Percentiles rank a stretch among this genome's conserved stretches.
Evolutionary conservation across 345 rosid genomes (phyloP).

Genomic region (Populus tremula): DNA sequence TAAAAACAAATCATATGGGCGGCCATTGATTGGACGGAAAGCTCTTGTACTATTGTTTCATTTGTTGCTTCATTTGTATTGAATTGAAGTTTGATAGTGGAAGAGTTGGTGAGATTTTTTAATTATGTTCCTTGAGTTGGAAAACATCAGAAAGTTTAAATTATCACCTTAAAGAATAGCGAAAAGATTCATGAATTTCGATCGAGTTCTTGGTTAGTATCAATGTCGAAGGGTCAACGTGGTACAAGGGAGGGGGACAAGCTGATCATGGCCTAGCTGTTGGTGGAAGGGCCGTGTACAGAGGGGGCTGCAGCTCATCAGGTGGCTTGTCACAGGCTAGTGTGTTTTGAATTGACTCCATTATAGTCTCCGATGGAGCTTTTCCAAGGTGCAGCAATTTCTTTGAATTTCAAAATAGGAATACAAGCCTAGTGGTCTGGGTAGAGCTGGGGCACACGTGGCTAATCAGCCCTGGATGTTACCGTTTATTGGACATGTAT

Average conservation of each 20-base stretch:
- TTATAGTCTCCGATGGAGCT: background rate
- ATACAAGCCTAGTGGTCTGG: background rate
- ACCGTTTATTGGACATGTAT: background rate
- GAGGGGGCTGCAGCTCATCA: constrained; percentile 7
- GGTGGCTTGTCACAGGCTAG: constrained; percentile 12
- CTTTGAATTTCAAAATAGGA: background rate
- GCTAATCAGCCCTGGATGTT: background rate
- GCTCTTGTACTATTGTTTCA: background rate
- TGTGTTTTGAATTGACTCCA: constrained; percentile 32
- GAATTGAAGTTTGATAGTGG: background rate
- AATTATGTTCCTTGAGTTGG: background rate
- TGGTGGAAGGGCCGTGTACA: constrained; percentile 13
- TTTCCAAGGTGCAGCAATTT: background rate
- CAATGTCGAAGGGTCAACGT: constrained; percentile 8
- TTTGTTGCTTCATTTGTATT: background rate
- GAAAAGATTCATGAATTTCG: background rate
- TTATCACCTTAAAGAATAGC: background rate
- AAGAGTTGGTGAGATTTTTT: background rate
- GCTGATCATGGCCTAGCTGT: background rate
- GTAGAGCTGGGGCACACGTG: background rate
- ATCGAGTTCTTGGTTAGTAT: background rate
- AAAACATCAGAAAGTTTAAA: background rate
- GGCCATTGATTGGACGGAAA: background rate
- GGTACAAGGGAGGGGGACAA: background rate
- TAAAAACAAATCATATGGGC: background rate